These are phyloP conservation scores for Plantago ovata DNA, from an alignment of 257 asterid genomes.

Conservation along the genomic window DNA sequence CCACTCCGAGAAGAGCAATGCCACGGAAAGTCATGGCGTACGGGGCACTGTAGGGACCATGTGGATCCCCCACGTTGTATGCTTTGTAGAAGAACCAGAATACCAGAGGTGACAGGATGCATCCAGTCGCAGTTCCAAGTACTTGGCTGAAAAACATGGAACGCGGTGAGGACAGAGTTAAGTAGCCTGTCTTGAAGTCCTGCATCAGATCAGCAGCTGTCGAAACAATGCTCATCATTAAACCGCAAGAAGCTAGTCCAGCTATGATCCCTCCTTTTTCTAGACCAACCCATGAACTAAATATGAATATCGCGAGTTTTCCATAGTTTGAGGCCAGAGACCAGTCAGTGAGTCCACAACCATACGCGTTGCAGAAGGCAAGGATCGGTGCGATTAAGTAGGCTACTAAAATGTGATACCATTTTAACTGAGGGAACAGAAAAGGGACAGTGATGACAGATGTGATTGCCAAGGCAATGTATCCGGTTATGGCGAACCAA, in stretches of 20 bases:
- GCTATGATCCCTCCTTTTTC: conserved; percentile 45
- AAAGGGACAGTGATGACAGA: conserved; percentile 35
- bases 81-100: conserved; percentile 46
- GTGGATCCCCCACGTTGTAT: conserved; percentile 40
- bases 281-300: conserved; percentile 64
- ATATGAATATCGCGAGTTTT: conserved; percentile 49
- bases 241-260: conserved; percentile 44
- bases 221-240: conserved; percentile 41
- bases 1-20: conserved; percentile 55
- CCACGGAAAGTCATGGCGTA: conserved; percentile 47
- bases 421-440: conserved; percentile 46
- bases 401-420: conserved; percentile 51
- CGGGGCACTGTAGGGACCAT: conserved; percentile 55
- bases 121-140: conserved; percentile 37
- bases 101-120: conserved; percentile 32
- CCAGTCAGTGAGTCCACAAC: conserved; percentile 75
- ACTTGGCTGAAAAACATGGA: conserved; percentile 43
- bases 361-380: conserved; percentile 76
- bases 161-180: conserved; percentile 39
- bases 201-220: conserved; percentile 45
- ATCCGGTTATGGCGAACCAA: conserved; percentile 35
- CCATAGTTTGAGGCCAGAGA: conserved; percentile 72
- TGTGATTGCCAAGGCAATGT: conserved; percentile 30
- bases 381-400: conserved; percentile 46
- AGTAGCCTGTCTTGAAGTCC: conserved; percentile 42